Base-by-base conservation (phyloP, 257 asterid species). In the Nicotiana otophora region DNA sequence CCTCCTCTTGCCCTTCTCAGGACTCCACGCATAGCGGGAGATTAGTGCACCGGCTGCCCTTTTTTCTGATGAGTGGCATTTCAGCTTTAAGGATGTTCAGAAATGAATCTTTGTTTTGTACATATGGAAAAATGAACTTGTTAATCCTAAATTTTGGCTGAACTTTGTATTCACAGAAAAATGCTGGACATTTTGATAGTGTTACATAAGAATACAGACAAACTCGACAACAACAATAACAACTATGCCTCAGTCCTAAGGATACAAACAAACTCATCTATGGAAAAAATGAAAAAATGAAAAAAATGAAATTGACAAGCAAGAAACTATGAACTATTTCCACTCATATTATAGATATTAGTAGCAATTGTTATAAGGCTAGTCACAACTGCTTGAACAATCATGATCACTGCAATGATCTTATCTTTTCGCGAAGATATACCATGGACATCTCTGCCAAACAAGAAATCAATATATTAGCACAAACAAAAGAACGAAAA, bases 391-490 rank as follows among this genome's bases (percentile, higher is more conserved):
- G 98, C 98, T 67, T 94, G 87, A 72, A 77, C 33, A 55, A 92
- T 84, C 98, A 96, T 96, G 20, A 86, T 57, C 53, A 89, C 77
- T 80, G 96, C 99, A 33, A 92, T 87, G 58, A 88, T 86, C 93
- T 88, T 96, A 92, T 96, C 99, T 89, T 84, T 93, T 33, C 88
- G 69, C 20, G 97, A 89, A 11, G 97, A 89, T 67, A 94, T 93
- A 3, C 97, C 92, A 79, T 93, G 98, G 46, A 93, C 72, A 86
- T 96, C 98, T 74, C 99, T 96, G 99, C 84, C 83, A 79, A 81
- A 53, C 42, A 67, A 9, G 39, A 68, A 19, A 62, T 33, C 16
- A 4, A 20, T 36, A 62, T 26, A 17, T 79, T 36, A 39, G 28
- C 62, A 26, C 12, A 7, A 15, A 53, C 16, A 36, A n/a, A 33